Percentiles rank a stretch among this genome's conserved stretches.
Evolutionary conservation across 2,329 filamentous ascomycete genomes (phyloP).

Genomic region (Penicillium sp.): DNA sequence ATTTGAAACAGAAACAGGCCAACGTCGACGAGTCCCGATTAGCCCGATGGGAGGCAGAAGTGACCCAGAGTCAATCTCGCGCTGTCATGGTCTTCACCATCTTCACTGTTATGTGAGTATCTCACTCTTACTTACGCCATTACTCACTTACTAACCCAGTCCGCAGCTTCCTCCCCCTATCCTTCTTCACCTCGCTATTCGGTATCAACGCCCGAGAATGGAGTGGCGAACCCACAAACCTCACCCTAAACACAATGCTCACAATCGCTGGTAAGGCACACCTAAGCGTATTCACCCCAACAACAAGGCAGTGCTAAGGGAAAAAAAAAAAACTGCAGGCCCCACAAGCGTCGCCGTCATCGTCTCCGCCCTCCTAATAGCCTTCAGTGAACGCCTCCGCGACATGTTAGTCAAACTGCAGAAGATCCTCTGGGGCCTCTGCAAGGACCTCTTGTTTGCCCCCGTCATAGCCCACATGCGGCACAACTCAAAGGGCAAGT

Average conservation of each 20-base stretch:
- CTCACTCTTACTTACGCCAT: not conserved
- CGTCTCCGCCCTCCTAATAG: slow-evolving; percentile 56
- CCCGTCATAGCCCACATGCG: slow-evolving; percentile 25
- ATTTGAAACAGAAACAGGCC: slow-evolving; percentile 70
- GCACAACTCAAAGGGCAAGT: not conserved
- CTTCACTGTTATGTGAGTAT: slow-evolving; percentile 63
- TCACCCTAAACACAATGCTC: slow-evolving; percentile 36
- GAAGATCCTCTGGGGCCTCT: slow-evolving; percentile 30
- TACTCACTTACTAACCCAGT: not conserved
- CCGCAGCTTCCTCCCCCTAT: slow-evolving; percentile 61
- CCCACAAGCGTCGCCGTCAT: slow-evolving; percentile 59
- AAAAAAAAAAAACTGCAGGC: slow-evolving; percentile 18
- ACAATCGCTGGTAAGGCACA: slow-evolving; percentile 33
- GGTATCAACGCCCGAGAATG: slow-evolving; percentile 69
- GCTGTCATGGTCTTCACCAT: slow-evolving; percentile 64
- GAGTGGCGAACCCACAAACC: slow-evolving; percentile 53
- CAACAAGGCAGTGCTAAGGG: not conserved
- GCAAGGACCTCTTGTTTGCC: slow-evolving; percentile 29
- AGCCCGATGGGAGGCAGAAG: slow-evolving; percentile 65
- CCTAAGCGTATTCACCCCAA: not conserved
- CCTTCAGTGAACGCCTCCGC: slow-evolving; percentile 53
- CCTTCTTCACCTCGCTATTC: slow-evolving; percentile 69
- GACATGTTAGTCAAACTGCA: slow-evolving; percentile 29
- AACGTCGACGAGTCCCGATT: slow-evolving; percentile 70
- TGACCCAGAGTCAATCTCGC: slow-evolving; percentile 65